Conservation (phyloP, 2,329 filamentous ascomycete species). For the Emericellopsis atlantica region DNA sequence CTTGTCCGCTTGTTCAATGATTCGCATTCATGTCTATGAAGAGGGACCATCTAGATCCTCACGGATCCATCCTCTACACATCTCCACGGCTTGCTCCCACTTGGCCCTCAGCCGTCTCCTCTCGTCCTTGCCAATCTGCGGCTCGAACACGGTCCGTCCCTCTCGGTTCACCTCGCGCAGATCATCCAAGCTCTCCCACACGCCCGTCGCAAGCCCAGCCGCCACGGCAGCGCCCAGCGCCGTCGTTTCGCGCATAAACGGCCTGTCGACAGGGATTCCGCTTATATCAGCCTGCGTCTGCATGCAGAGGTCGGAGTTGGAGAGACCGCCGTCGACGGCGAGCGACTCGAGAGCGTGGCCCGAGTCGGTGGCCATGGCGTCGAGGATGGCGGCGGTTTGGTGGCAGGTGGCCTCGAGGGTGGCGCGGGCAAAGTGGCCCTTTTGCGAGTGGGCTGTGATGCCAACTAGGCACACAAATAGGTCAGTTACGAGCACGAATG, state of each 20-base stretch:
- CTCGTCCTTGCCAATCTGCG: constrained; percentile 45
- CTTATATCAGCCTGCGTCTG: constrained; percentile 72
- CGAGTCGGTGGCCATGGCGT: constrained; percentile 71
- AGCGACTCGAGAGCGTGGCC: constrained; percentile 58
- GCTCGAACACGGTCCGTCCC: constrained; percentile 56
- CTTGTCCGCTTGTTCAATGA: too few species aligned
- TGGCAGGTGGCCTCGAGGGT: constrained; percentile 74
- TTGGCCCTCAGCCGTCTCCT: constrained; percentile 51
- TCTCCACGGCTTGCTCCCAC: constrained; percentile 68
- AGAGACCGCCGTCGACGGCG: constrained; percentile 72
- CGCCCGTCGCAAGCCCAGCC: constrained; percentile 61
- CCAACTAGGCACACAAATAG: constrained; percentile 29
- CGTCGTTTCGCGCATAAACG: constrained; percentile 74
- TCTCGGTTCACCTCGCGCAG: constrained; percentile 59
- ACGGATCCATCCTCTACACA: constrained; percentile 60
- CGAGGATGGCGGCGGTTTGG: constrained; percentile 71
- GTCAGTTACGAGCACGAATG: background rate
- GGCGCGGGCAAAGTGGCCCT: constrained; percentile 66
- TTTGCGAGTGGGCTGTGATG: constrained; percentile 64
- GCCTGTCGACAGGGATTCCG: constrained; percentile 65
- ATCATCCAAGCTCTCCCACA: constrained; percentile 65
- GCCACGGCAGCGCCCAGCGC: constrained; percentile 72
- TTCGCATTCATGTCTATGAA: background rate
- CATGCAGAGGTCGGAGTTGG: constrained; percentile 70
- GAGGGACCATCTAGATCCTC: constrained; percentile 1